A percentile compares a stretch with the other conserved stretches of the same genome.
These are phyloP conservation scores for Botrytis medusae DNA, from an alignment of 2,329 filamentous ascomycete genomes.

Conservation along the genomic window DNA sequence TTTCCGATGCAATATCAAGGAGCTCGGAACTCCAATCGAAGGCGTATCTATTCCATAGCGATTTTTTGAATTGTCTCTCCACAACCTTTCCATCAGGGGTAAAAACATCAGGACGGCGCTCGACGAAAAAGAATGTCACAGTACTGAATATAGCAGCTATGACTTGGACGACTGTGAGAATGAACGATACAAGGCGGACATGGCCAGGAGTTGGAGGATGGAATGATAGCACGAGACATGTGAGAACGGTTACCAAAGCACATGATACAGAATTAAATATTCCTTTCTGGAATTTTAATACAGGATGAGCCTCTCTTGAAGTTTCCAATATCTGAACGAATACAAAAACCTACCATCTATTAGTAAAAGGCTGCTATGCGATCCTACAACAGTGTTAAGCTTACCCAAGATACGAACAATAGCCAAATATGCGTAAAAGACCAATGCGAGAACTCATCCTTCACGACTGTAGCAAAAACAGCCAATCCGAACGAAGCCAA, in stretches of 20 bases:
- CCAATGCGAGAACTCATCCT: slow-evolving; percentile 14
- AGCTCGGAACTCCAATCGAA: slow-evolving; percentile 62
- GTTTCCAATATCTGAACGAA: slow-evolving; percentile 39
- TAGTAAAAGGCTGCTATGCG: neutral
- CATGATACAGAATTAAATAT: slow-evolving; percentile 26
- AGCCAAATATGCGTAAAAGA: slow-evolving; percentile 58
- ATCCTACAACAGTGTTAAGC: slow-evolving; percentile 33
- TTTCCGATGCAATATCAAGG: slow-evolving; percentile 54
- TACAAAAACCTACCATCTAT: slow-evolving; percentile 47
- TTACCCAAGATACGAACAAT: slow-evolving; percentile 60
- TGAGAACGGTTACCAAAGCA: slow-evolving; percentile 25
- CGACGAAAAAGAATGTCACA: slow-evolving; percentile 44
- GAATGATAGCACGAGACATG: slow-evolving; percentile 19
- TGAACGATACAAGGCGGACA: slow-evolving; percentile 14
- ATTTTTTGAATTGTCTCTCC: slow-evolving; percentile 61
- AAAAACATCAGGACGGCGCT: slow-evolving; percentile 66
- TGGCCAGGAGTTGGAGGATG: neutral
- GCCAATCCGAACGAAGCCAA: slow-evolving; percentile 56
- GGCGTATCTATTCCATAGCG: slow-evolving; percentile 59
- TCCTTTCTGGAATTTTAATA: slow-evolving; percentile 27
- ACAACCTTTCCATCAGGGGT: slow-evolving; percentile 54
- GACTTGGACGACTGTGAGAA: slow-evolving; percentile 26
- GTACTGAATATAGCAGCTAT: slow-evolving; percentile 20
- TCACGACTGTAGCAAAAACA: slow-evolving; percentile 49
- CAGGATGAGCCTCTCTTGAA: slow-evolving; percentile 23